Conservation (phyloP, 2,329 filamentous ascomycete genomes). For the Trichoderma sp. region DNA sequence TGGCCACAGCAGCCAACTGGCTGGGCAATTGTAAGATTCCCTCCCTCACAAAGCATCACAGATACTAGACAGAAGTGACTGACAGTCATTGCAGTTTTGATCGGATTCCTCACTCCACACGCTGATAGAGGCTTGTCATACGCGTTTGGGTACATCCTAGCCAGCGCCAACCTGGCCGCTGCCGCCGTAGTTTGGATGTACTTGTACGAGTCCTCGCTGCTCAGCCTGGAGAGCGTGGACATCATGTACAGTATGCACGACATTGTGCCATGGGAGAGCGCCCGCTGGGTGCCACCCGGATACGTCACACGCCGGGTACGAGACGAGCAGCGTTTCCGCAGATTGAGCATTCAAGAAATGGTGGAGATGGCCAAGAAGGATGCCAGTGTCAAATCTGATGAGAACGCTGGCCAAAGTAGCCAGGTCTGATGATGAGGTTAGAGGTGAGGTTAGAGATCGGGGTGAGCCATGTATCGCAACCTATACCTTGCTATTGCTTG, state of each 20-base stretch:
- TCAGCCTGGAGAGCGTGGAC: constrained; percentile 70
- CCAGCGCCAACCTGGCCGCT: constrained; percentile 58
- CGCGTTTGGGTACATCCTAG: constrained; percentile 65
- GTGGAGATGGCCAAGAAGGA: constrained; percentile 15
- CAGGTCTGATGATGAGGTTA: background rate
- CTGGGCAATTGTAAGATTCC: constrained; percentile 53
- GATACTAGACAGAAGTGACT: background rate
- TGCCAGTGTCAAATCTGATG: constrained; percentile 1
- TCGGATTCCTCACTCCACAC: constrained; percentile 67
- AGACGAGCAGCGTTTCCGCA: constrained; percentile 31
- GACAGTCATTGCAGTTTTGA: constrained; percentile 46
- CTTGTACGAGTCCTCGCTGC: constrained; percentile 62
- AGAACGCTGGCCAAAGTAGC: background rate
- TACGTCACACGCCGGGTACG: constrained; percentile 41
- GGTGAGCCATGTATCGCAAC: background rate
- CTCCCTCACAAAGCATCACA: background rate
- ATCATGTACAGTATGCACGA: constrained; percentile 62
- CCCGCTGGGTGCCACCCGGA: constrained; percentile 50
- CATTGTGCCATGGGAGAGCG: constrained; percentile 61
- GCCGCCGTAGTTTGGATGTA: constrained; percentile 66
- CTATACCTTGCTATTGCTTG: background rate
- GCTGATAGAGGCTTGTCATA: constrained; percentile 62
- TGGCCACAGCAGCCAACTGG: constrained; percentile 57
- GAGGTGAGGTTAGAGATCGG: background rate
- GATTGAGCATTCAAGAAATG: constrained; percentile 24